A percentile compares a stretch with the other conserved stretches of the same genome.
Evolutionary conservation across 768 basidiomycete genomes (phyloP).

Genomic region (Mrakia blollopis): DNA sequence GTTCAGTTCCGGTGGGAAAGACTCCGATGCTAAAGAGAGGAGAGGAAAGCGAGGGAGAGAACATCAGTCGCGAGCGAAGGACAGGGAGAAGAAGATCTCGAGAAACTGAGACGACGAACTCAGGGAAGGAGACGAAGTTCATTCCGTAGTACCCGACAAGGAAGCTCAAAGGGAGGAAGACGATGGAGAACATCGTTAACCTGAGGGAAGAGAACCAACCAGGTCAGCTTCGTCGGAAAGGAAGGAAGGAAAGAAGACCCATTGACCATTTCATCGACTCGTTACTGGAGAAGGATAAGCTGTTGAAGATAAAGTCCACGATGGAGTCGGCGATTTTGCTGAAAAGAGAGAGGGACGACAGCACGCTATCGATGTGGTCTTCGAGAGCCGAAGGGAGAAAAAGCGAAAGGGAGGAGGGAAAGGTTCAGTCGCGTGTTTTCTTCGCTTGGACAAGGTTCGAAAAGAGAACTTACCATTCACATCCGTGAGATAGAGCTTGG

Average conservation of each 20-base stretch:
- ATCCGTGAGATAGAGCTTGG: constrained; percentile 26
- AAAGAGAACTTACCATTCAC: constrained; percentile 13
- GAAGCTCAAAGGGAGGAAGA: constrained; percentile 22
- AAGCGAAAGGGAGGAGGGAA: not conserved
- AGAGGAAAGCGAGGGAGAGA: too few relatives aligned
- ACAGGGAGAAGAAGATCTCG: too few relatives aligned
- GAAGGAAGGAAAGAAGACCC: not conserved
- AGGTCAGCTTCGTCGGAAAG: not conserved
- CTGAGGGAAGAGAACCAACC: not conserved
- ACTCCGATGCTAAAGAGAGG: constrained; percentile 7
- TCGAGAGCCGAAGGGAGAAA: not conserved
- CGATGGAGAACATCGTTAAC: constrained; percentile 13
- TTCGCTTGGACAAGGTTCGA: not conserved
- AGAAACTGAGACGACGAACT: not conserved
- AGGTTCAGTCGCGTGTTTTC: too few relatives aligned
- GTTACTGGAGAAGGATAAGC: not conserved
- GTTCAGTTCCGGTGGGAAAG: constrained; percentile 1
- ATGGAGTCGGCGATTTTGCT: not conserved
- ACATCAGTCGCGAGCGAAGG: too few relatives aligned
- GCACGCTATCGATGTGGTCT: constrained; percentile 23
- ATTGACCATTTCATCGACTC: constrained; percentile 13
- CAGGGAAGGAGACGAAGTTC: constrained; percentile 23
- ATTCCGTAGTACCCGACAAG: not conserved
- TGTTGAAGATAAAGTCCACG: constrained; percentile 24
- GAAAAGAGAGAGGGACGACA: constrained; percentile 21